phyloP scores from a whole-genome alignment of 257 asterid species.

The Plantago major region DNA sequence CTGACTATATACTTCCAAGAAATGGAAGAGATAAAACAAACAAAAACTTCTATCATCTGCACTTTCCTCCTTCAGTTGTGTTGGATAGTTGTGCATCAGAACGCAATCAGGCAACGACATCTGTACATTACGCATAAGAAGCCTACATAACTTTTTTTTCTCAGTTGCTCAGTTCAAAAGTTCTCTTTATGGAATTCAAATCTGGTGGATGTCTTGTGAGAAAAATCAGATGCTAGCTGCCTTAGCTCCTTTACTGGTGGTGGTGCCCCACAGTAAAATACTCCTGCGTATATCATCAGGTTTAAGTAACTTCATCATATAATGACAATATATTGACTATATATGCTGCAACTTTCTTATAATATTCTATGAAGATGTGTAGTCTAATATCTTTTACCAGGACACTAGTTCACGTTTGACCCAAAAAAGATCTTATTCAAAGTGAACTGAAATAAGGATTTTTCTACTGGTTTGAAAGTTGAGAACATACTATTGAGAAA shows the following conservation, averaged over 20 bases:
- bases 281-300: conserved; percentile 41
- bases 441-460: background rate
- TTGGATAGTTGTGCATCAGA: conserved; percentile 17
- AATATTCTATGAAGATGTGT: too few species aligned
- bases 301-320: background rate
- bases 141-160: conserved; percentile 7
- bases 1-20: conserved; percentile 4
- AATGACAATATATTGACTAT: background rate
- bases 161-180: conserved; percentile 29
- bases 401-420: background rate
- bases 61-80: conserved; percentile 12
- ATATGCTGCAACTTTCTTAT: background rate
- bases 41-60: conserved; percentile 12
- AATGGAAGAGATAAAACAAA: background rate
- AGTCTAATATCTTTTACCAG: background rate
- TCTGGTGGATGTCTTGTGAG: conserved; percentile 54
- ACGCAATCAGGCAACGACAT: background rate
- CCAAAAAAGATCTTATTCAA: background rate
- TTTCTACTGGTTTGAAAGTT: background rate
- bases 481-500: too few species aligned
- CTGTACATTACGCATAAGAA: conserved; percentile 8
- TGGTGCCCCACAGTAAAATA: conserved; percentile 68
- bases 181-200: conserved; percentile 68
- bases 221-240: conserved; percentile 58
- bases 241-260: conserved; percentile 47